Evolutionary conservation across 2,329 filamentous ascomycete genomes (phyloP), one percentile per base, ranked within the genome.

Genomic region (Domatiomyces catenatus): DNA sequence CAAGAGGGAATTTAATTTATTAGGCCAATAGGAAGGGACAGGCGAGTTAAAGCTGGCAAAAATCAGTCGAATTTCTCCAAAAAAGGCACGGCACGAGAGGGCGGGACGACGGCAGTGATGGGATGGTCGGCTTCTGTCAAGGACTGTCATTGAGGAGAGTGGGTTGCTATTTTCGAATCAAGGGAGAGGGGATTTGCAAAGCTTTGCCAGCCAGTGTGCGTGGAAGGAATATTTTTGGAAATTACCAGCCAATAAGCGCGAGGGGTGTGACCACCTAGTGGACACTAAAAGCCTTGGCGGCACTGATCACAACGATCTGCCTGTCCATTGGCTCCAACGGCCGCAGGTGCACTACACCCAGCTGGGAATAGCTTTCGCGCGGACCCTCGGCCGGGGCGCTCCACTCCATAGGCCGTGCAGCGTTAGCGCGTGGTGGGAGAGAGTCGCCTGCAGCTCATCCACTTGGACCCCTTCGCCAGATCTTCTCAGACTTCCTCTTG

Each of bases 31-130:
- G 8, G 20, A 47, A 10, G 20, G 8, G 20, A 3, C 22, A 18
- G 10, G 8, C 8, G 10, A 45, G 10, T 32, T 32, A 32, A 47
- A 26, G 22, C 45, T 39, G 45, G 45, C 22, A 47, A 32, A 47
- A 26, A 22, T 22, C 8, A 18, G 10, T 26, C 1, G 45, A 47
- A 47, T 47, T 47, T 12, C 19, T 47, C 8, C 32, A 8, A 28
- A 32, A 47, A 47, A 18, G 45, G 45, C 26, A 47, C 45, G 45
- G 45, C 45, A 28, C 45, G 45, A 28, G 17, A 45, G 43, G 10
- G 18, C 19, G 22, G 18, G n/a, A 47, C n/a, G n/a, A n/a, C n/a
- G n/a, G n/a, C 19, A 47, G 26, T 8, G 8, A n/a, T 22, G 26
- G 4, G 18, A 47, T n/a, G n/a, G 24, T 26, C 45, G 45, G 45